These are phyloP conservation scores for Blastobotrys niveus DNA, from an alignment of 1,139 yeast genomes.

Conservation along the genomic window DNA sequence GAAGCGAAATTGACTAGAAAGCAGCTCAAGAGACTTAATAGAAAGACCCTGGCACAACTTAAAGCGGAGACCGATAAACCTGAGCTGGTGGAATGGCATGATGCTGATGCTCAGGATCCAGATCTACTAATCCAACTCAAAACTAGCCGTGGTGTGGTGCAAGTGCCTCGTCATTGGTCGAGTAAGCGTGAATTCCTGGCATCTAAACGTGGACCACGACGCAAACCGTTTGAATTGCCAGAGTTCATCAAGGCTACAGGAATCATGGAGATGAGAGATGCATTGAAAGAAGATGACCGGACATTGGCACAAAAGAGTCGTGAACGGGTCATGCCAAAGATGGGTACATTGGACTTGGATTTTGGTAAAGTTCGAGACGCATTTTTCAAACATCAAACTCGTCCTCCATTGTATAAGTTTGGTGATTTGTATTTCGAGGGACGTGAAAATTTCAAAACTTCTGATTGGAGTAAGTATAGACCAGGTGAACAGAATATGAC, in stretches of 20 bases:
- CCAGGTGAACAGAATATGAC: slow-evolving; percentile 64
- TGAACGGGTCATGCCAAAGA: slow-evolving; percentile 82
- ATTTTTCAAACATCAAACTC: slow-evolving; percentile 72
- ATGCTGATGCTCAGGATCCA: slow-evolving; percentile 82
- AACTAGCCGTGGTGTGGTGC: slow-evolving; percentile 59
- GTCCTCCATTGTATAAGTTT: slow-evolving; percentile 58
- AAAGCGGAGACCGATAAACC: slow-evolving; percentile 60
- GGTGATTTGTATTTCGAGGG: slow-evolving; percentile 86
- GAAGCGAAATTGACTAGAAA: slow-evolving; percentile 31
- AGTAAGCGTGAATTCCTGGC: slow-evolving; percentile 74
- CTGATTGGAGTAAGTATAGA: slow-evolving; percentile 37
- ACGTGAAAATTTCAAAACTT: slow-evolving; percentile 40
- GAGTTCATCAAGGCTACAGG: slow-evolving; percentile 77
- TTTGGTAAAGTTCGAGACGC: slow-evolving; percentile 80
- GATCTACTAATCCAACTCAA: slow-evolving; percentile 58
- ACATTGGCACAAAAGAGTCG: slow-evolving; percentile 71
- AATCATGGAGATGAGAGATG: slow-evolving; percentile 77
- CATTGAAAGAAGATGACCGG: slow-evolving; percentile 44
- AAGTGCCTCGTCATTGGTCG: slow-evolving; percentile 84
- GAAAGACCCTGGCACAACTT: slow-evolving; percentile 62
- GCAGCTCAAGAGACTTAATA: slow-evolving; percentile 46
- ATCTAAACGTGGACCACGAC: slow-evolving; percentile 62
- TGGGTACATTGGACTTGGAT: slow-evolving; percentile 84
- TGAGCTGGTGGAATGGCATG: slow-evolving; percentile 79
- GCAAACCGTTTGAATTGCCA: slow-evolving; percentile 72